A percentile compares a stretch with the other conserved stretches of the same genome.
These are phyloP conservation scores for Penicillium dipodomyicola DNA, from an alignment of 495 filamentous ascomycete genomes.

Conservation along the genomic window DNA sequence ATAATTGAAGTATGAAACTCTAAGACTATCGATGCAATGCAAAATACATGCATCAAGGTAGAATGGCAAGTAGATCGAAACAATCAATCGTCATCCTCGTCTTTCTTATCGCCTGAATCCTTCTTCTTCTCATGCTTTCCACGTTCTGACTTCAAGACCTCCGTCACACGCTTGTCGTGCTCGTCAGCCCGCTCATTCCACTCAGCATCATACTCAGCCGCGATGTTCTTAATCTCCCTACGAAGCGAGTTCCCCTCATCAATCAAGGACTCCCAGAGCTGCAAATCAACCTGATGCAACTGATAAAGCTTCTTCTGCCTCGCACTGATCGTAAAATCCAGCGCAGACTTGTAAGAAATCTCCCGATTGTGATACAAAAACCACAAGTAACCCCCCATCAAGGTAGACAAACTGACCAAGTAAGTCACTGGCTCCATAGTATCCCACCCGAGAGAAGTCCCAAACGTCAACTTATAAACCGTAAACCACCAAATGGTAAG, in stretches of 20 bases:
- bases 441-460: slow-evolving; percentile 81
- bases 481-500: slow-evolving; percentile 75
- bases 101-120: slow-evolving; percentile 41
- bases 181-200: slow-evolving; percentile 85
- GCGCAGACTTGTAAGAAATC: slow-evolving; percentile 77
- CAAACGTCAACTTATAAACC: slow-evolving; percentile 76
- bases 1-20: slow-evolving; percentile 4
- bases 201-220: slow-evolving; percentile 88
- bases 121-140: slow-evolving; percentile 50
- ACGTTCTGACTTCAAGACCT: slow-evolving; percentile 64
- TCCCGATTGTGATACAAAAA: slow-evolving; percentile 92
- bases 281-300: slow-evolving; percentile 67
- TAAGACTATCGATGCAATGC: neutral
- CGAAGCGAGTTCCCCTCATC: slow-evolving; percentile 77
- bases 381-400: slow-evolving; percentile 90
- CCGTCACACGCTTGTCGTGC: slow-evolving; percentile 67
- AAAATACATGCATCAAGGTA: neutral
- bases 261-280: slow-evolving; percentile 74
- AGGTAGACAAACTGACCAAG: slow-evolving; percentile 73
- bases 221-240: slow-evolving; percentile 76
- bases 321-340: slow-evolving; percentile 79
- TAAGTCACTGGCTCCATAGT: slow-evolving; percentile 91
- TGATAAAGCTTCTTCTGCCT: slow-evolving; percentile 78
- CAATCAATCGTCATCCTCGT: slow-evolving; percentile 19
- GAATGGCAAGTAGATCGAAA: slow-evolving; percentile 1